phyloP scores from a whole-genome alignment of 805 yeast genomes.

The Spathaspora gorwiae region DNA sequence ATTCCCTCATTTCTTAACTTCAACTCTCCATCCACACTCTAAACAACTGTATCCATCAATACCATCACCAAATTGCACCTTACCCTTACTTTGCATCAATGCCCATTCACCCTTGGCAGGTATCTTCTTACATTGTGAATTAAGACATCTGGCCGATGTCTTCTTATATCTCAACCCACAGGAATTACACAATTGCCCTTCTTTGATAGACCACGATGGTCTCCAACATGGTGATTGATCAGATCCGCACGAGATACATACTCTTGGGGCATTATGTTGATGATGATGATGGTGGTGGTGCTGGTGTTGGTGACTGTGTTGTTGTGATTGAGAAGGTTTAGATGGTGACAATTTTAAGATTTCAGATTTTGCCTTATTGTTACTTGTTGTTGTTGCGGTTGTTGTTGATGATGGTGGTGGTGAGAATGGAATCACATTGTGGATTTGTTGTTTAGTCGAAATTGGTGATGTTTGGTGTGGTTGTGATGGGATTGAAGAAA shows the following conservation, averaged over 20 bases:
- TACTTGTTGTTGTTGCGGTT: too few relatives aligned
- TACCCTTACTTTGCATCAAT: slow-evolving; percentile 72
- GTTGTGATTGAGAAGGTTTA: slow-evolving; percentile 20
- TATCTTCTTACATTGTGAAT: slow-evolving; percentile 70
- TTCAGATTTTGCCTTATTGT: background rate
- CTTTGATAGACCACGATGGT: slow-evolving; percentile 87
- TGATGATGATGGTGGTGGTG: slow-evolving; percentile 3
- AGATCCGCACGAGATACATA: slow-evolving; percentile 86
- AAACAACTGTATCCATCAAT: slow-evolving; percentile 36
- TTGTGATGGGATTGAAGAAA: background rate
- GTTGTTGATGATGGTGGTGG: background rate
- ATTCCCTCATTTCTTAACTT: slow-evolving; percentile 22
- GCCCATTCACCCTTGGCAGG: slow-evolving; percentile 97
- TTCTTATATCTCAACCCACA: slow-evolving; percentile 94
- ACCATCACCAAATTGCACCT: slow-evolving; percentile 36
- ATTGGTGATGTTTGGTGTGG: background rate
- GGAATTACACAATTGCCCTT: slow-evolving; percentile 95
- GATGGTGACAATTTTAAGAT: slow-evolving; percentile 10
- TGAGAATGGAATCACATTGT: background rate
- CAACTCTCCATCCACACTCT: slow-evolving; percentile 41
- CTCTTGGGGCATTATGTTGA: slow-evolving; percentile 37
- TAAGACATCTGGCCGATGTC: slow-evolving; percentile 86
- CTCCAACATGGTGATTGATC: slow-evolving; percentile 97
- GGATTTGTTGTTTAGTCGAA: background rate
- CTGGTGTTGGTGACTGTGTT: background rate